Base-by-base conservation (phyloP, 2,329 filamentous ascomycete species). In the Fusarium neocosmosporiellum region DNA sequence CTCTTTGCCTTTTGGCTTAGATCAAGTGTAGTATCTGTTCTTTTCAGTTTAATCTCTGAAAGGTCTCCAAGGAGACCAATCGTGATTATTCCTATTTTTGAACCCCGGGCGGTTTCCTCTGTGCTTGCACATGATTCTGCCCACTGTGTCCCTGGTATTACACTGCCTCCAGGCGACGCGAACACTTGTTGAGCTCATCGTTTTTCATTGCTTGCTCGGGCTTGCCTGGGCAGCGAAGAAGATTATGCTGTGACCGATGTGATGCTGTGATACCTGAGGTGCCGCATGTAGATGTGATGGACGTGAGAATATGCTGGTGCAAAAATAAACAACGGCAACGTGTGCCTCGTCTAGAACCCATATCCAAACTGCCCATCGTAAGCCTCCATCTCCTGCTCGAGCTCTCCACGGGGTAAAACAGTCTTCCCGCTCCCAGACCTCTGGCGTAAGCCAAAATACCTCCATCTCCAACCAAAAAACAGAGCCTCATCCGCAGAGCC, bases 11-110 rank as follows among this genome's bases (percentile, higher is more conserved):
- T 87, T 88, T 90, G 88, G 90, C 90, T 93, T 93, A 94, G 92
- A 94, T 94, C 92, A 94, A 94, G 92, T 94, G 92, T 94, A 94
- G 92, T 94, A 94, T 94, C 92, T 94, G 92, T 95, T 95, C 93
- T 95, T 94, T 93, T 94, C 91, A 95, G 93, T 94, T 95, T 95
- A 95, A 95, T 94, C 91, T 93, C 93, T 95, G 92, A 92, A 93
- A 94, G 88, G 88, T 87, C 86, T 87, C 90, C 89, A 93, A 86
- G 87, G 90, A 87, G 86, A 86, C 87, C 87, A 89, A 89, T 88
- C 87, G 86, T 90, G 91, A 94, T 95, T 95, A 94, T 90, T 90
- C 91, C 87, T 88, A 94, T 95, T 81, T 81, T 80, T 81, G 79
- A 74, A 60, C 29, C 59, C 29, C 33, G 79, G 77, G 72, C 55